These are phyloP conservation scores for Ceratobasidium sp. DNA, from an alignment of 1,284 basidiomycete genomes.

Conservation along the genomic window DNA sequence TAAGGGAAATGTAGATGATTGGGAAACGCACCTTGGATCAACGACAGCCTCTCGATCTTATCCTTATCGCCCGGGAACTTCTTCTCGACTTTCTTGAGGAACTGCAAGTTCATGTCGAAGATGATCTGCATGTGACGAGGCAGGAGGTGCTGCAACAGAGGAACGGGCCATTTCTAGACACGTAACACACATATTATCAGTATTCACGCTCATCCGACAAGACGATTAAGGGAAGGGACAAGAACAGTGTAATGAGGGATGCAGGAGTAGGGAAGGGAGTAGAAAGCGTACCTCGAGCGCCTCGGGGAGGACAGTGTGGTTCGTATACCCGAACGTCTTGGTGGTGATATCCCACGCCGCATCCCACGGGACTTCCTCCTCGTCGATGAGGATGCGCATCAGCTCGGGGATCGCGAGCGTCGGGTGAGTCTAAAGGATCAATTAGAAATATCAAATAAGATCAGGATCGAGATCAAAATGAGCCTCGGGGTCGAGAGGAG, in stretches of 20 bases:
- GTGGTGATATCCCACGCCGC: slow-evolving; percentile 87
- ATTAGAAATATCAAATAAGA: slow-evolving; percentile 5
- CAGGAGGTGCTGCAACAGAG: slow-evolving; percentile 81
- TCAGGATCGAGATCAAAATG: slow-evolving; percentile 6
- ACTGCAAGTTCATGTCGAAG: slow-evolving; percentile 69
- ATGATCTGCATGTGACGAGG: slow-evolving; percentile 91
- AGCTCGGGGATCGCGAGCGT: slow-evolving; percentile 94
- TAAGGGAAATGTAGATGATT: too few species aligned
- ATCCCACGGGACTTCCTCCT: slow-evolving; percentile 87
- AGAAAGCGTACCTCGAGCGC: slow-evolving; percentile 17
- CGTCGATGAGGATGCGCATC: slow-evolving; percentile 87
- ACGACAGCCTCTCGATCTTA: slow-evolving; percentile 81
- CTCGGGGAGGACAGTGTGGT: slow-evolving; percentile 75
- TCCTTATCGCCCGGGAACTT: slow-evolving; percentile 88
- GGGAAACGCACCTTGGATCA: slow-evolving; percentile 81
- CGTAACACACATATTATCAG: slow-evolving; percentile 53
- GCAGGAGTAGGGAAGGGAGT: not conserved
- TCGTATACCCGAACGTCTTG: slow-evolving; percentile 93
- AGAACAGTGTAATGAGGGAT: too few species aligned
- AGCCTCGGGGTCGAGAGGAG: too few species aligned
- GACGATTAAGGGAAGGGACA: too few species aligned
- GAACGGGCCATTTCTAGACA: slow-evolving; percentile 88
- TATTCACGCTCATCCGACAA: not conserved
- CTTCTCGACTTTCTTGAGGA: slow-evolving; percentile 69
- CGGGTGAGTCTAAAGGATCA: slow-evolving; percentile 79